A percentile compares a stretch with the other conserved stretches of the same genome.
Conservation (phyloP, 306 rosid species). For the Trichosanthes cucumerina region DNA sequence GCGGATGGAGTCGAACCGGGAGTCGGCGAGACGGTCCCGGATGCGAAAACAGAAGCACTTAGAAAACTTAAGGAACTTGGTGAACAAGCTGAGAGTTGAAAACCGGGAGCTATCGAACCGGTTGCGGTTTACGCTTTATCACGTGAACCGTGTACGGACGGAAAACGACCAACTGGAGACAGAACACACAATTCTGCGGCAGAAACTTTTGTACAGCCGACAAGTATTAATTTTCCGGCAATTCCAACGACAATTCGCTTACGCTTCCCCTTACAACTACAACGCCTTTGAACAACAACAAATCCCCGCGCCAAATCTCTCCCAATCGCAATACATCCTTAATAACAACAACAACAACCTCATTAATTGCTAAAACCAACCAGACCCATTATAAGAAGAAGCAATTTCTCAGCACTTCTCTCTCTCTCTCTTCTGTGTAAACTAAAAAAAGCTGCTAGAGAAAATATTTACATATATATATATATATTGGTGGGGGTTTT, state of each 20-base stretch:
- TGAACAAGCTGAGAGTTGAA: conserved; percentile 46
- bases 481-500: conserved; percentile 15
- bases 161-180: conserved; percentile 50
- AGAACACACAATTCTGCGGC: conserved; percentile 40
- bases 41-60: conserved; percentile 78
- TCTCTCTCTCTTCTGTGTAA: background rate
- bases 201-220: conserved; percentile 33
- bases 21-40: conserved; percentile 90
- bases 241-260: conserved; percentile 26
- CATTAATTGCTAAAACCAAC: conserved; percentile 13
- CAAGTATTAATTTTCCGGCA: conserved; percentile 48
- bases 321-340: conserved; percentile 20
- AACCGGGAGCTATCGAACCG: conserved; percentile 60
- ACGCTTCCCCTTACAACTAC: conserved; percentile 64
- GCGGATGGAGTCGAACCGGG: conserved; percentile 86
- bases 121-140: conserved; percentile 31
- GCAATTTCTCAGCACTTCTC: background rate
- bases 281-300: conserved; percentile 34
- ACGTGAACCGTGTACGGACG: conserved; percentile 29
- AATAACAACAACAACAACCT: conserved; percentile 10
- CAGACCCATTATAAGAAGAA: background rate
- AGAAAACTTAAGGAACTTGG: conserved; percentile 68
- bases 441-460: conserved; percentile 19
- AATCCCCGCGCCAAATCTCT: conserved; percentile 13
- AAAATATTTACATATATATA: conserved; percentile 5